These are phyloP conservation scores for Amaranthus palmeri DNA, from an alignment of 148 eudicot species.

Conservation along the genomic window DNA sequence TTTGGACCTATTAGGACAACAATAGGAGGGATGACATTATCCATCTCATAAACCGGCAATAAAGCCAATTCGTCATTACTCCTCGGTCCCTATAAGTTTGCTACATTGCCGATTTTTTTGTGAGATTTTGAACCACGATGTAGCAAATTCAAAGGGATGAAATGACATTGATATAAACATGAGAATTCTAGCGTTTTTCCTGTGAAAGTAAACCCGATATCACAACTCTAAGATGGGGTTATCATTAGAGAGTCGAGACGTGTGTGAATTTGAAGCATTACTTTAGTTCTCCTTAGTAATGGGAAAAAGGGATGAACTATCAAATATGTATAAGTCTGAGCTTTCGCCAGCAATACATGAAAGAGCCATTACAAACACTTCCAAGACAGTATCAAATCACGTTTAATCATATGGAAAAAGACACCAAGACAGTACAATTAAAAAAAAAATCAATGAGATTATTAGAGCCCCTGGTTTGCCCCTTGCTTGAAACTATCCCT, in stretches of 20 bases:
- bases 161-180: too few relatives aligned
- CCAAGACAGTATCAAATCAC: neutral
- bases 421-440: neutral
- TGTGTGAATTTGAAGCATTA: slow-evolving; percentile 19
- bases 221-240: too few relatives aligned
- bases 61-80: too few relatives aligned
- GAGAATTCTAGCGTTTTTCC: too few relatives aligned
- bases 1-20: neutral
- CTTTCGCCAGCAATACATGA: slow-evolving; percentile 1
- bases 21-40: neutral
- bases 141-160: too few relatives aligned
- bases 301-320: neutral
- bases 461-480: neutral
- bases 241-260: slow-evolving; percentile 11
- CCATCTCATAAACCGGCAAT: too few relatives aligned
- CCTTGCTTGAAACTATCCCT: too few relatives aligned
- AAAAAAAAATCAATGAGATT: too few relatives aligned
- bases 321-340: neutral
- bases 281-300: slow-evolving; percentile 3
- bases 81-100: too few relatives aligned
- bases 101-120: too few relatives aligned
- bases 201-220: too few relatives aligned
- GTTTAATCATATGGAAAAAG: neutral
- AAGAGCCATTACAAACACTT: slow-evolving; percentile 8
- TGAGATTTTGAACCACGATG: too few relatives aligned